phyloP scores from a whole-genome alignment of 2,329 filamentous ascomycete genomes.

The Alternaria rosae region DNA sequence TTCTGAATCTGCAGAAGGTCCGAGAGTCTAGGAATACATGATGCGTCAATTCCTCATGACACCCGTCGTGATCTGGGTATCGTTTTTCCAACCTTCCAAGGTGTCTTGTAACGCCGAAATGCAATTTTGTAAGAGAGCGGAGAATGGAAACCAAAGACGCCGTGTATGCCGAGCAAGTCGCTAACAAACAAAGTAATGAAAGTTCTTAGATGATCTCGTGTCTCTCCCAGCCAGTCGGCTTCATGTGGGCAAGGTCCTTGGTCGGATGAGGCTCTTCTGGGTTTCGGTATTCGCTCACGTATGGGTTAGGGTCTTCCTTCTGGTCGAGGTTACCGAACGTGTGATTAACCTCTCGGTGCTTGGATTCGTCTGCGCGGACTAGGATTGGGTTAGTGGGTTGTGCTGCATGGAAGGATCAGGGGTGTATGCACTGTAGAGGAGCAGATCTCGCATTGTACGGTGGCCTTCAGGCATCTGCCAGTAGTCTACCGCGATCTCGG shows the following conservation, averaged over 20 bases:
- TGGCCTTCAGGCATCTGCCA: constrained; percentile 91
- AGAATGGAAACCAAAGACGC: constrained; percentile 2
- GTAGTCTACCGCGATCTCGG: constrained; percentile 88
- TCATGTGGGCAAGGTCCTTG: constrained; percentile 70
- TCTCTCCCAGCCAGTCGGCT: constrained; percentile 81
- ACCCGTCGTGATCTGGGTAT: constrained; percentile 8
- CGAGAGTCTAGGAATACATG: constrained; percentile 7
- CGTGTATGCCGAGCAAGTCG: background rate
- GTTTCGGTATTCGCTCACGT: constrained; percentile 82
- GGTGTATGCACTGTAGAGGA: constrained; percentile 77
- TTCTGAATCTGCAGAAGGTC: constrained; percentile 5
- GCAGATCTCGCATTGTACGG: constrained; percentile 82
- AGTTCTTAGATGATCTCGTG: constrained; percentile 61
- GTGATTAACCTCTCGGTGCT: constrained; percentile 92
- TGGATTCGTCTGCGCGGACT: constrained; percentile 51
- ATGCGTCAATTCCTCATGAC: background rate
- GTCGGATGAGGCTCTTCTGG: constrained; percentile 70
- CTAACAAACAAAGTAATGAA: background rate
- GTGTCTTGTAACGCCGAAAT: constrained; percentile 14
- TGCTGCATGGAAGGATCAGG: background rate
- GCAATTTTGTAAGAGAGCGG: constrained; percentile 15
- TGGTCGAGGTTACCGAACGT: constrained; percentile 89
- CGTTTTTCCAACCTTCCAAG: background rate
- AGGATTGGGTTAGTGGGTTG: constrained; percentile 11
- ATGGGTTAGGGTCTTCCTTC: constrained; percentile 88